These are phyloP conservation scores for Beauveria australis DNA, from an alignment of 2,329 filamentous ascomycete genomes.

Conservation along the genomic window DNA sequence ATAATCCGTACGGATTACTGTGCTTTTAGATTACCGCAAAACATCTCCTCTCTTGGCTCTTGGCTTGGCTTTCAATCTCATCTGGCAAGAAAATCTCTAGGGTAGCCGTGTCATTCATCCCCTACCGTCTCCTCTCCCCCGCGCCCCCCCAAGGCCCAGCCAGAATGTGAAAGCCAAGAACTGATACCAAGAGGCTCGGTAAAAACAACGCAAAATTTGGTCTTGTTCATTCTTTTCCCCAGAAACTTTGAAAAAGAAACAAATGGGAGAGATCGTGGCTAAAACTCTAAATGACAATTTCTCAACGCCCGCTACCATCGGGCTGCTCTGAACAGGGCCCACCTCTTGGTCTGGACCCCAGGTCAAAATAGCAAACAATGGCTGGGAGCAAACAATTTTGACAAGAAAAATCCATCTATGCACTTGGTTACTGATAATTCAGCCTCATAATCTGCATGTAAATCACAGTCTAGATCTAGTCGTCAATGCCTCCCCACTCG, in stretches of 20 bases:
- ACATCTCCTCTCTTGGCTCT: background rate
- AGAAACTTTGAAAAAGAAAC: background rate
- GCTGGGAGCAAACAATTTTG: background rate
- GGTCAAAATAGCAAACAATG: background rate
- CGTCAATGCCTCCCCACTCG: slow-evolving; percentile 43
- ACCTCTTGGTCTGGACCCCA: too few species aligned
- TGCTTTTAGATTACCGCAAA: background rate
- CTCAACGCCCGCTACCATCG: too few species aligned
- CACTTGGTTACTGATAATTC: too few species aligned
- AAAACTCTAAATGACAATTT: background rate
- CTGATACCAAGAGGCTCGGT: slow-evolving; percentile 3
- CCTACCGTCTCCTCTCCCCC: background rate
- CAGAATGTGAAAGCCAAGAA: background rate
- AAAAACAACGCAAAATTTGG: background rate
- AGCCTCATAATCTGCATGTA: too few species aligned
- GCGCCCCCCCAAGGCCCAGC: too few species aligned
- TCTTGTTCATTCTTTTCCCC: background rate
- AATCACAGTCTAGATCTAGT: slow-evolving; percentile 17
- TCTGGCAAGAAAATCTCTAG: background rate
- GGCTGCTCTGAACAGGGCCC: too few species aligned
- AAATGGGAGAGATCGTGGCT: background rate
- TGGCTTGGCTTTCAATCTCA: background rate
- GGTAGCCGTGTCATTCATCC: background rate
- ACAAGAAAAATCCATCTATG: background rate
- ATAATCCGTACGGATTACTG: too few species aligned